phyloP scores from a whole-genome alignment of 805 yeast species.

The Ogataea pini region DNA sequence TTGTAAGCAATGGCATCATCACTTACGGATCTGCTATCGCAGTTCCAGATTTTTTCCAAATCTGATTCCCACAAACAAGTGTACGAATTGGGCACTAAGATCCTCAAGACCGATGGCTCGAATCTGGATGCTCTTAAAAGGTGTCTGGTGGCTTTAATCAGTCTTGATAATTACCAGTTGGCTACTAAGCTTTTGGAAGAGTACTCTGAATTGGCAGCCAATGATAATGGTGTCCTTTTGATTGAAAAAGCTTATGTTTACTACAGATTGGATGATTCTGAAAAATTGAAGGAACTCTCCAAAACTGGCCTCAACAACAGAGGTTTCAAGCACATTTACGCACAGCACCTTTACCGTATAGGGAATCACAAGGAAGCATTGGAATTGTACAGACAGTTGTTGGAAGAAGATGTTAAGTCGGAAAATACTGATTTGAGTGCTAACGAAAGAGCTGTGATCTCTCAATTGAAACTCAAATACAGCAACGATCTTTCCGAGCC shows the following conservation, averaged over 20 bases:
- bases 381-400: conserved; percentile 45
- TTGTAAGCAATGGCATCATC: conserved; percentile 16
- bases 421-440: conserved; percentile 55
- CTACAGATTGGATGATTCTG: conserved; percentile 48
- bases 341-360: conserved; percentile 51
- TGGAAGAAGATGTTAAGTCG: conserved; percentile 36
- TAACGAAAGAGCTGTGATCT: conserved; percentile 68
- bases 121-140: conserved; percentile 36
- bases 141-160: conserved; percentile 59
- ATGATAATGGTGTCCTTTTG: conserved; percentile 35
- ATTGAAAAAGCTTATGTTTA: conserved; percentile 60
- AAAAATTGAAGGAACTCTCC: conserved; percentile 25
- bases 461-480: conserved; percentile 40
- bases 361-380: conserved; percentile 50
- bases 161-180: conserved; percentile 53
- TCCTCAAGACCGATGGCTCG: conserved; percentile 30
- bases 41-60: conserved; percentile 37
- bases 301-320: conserved; percentile 25
- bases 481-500: conserved; percentile 7
- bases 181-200: conserved; percentile 47
- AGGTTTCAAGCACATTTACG: conserved; percentile 50
- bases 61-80: conserved; percentile 39
- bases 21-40: conserved; percentile 35
- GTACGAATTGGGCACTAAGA: conserved; percentile 31
- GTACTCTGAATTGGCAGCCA: conserved; percentile 14